Evolutionary conservation across 257 asterid genomes (phyloP).

Genomic region (Solanum okadae): DNA sequence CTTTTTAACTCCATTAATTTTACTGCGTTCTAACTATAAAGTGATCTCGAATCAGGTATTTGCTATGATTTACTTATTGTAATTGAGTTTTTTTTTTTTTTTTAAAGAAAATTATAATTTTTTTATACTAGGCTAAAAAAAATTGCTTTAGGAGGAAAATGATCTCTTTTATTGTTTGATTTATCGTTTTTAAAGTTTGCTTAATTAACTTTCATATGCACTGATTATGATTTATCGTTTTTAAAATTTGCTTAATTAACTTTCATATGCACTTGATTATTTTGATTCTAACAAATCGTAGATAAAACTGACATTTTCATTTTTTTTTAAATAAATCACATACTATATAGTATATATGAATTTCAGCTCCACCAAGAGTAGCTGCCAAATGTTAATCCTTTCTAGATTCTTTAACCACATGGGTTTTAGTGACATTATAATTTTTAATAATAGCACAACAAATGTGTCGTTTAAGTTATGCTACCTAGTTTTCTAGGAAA

Average conservation of each 20-base stretch:
- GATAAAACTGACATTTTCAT: too few relatives aligned
- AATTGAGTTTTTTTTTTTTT: background rate
- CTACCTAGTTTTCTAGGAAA: background rate
- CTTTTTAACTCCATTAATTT: background rate
- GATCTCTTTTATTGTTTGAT: background rate
- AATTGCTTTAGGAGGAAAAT: background rate
- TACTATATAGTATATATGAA: background rate
- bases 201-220: background rate
- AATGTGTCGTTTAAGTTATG: background rate
- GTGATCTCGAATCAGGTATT: background rate
- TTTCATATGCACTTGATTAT: background rate
- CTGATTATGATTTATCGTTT: background rate
- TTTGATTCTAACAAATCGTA: background rate
- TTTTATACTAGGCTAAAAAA: background rate
- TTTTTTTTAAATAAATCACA: too few relatives aligned
- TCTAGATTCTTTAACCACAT: background rate
- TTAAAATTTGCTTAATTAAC: background rate
- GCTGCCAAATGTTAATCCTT: background rate
- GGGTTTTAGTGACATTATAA: background rate
- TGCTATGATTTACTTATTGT: background rate
- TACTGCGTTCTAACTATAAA: background rate
- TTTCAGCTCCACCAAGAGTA: background rate
- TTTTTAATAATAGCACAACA: background rate
- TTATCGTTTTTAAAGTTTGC: background rate
- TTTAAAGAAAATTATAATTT: background rate